These are phyloP conservation scores for Tylopilus sp. DNA, from an alignment of 1,284 basidiomycete species.

Conservation along the genomic window DNA sequence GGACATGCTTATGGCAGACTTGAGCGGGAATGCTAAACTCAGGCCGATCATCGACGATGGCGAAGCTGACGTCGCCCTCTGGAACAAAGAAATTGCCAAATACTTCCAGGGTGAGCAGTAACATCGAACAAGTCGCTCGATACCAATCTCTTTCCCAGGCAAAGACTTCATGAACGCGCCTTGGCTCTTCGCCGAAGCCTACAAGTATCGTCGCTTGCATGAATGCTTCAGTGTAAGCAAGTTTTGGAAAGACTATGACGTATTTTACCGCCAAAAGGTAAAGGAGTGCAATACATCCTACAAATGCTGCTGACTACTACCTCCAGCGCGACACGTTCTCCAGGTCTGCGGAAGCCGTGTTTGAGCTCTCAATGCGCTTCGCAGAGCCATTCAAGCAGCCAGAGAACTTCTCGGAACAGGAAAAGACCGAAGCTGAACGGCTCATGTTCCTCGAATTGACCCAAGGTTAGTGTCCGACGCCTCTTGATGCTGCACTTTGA, in stretches of 20 bases:
- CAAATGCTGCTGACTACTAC: slow-evolving; percentile 7
- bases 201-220: slow-evolving; percentile 94
- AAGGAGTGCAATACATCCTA: slow-evolving; percentile 1
- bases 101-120: slow-evolving; percentile 75
- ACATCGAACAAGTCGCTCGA: neutral
- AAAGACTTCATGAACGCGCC: slow-evolving; percentile 97
- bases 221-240: slow-evolving; percentile 95
- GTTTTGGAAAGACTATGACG: slow-evolving; percentile 87
- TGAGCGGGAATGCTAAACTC: slow-evolving; percentile 76
- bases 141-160: slow-evolving; percentile 39
- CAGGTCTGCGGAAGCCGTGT: slow-evolving; percentile 88
- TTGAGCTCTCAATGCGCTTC: slow-evolving; percentile 92
- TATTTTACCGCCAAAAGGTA: slow-evolving; percentile 89
- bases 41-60: slow-evolving; percentile 89
- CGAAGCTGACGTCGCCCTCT: slow-evolving; percentile 91
- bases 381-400: slow-evolving; percentile 77
- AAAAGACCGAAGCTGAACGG: slow-evolving; percentile 75
- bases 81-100: slow-evolving; percentile 96
- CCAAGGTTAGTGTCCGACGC: slow-evolving; percentile 51
- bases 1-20: slow-evolving; percentile 78
- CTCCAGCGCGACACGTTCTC: slow-evolving; percentile 91
- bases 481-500: neutral
- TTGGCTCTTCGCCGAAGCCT: slow-evolving; percentile 95
- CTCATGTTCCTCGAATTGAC: slow-evolving; percentile 93
- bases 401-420: slow-evolving; percentile 50